These are phyloP conservation scores for Eucalyptus regnans DNA, from an alignment of 345 rosid species.

Conservation along the genomic window DNA sequence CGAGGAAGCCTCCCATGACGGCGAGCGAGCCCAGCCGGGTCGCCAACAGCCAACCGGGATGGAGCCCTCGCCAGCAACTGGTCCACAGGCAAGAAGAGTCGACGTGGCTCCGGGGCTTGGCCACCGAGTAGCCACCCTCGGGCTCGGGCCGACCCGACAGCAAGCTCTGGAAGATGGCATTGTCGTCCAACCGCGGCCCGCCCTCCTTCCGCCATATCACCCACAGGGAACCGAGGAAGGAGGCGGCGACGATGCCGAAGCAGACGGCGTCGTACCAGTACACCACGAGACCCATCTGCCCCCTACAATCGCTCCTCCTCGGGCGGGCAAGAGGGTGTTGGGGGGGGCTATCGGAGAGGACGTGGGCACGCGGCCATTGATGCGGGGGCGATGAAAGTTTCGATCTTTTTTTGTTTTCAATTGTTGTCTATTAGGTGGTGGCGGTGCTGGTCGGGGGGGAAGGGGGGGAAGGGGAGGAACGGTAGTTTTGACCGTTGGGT, in stretches of 20 bases:
- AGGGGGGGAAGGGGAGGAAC: not conserved
- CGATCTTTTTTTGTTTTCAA: not conserved
- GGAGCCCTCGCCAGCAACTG: constrained; percentile 70
- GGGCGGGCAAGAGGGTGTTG: not conserved
- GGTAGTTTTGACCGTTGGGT: constrained; percentile 35
- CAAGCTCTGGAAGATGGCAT: constrained; percentile 1
- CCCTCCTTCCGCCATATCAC: constrained; percentile 6
- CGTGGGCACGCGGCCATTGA: not conserved
- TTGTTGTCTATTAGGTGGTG: not conserved
- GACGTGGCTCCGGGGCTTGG: constrained; percentile 1
- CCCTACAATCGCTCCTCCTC: not conserved
- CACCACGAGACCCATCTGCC: not conserved
- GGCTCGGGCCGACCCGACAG: not conserved
- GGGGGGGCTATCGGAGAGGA: not conserved
- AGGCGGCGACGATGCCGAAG: not conserved
- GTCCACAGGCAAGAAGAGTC: constrained; percentile 35
- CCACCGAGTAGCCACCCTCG: not conserved
- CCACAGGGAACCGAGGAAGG: not conserved
- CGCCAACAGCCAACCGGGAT: constrained; percentile 67
- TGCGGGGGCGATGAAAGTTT: not conserved
- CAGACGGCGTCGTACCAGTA: constrained; percentile 1
- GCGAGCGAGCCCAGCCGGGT: constrained; percentile 51
- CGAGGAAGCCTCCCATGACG: constrained; percentile 39
- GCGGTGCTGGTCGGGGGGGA: not conserved
- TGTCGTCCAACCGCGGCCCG: constrained; percentile 1